Conservation (phyloP, 1,284 basidiomycete genomes). For the Tilletiaria anomala region DNA sequence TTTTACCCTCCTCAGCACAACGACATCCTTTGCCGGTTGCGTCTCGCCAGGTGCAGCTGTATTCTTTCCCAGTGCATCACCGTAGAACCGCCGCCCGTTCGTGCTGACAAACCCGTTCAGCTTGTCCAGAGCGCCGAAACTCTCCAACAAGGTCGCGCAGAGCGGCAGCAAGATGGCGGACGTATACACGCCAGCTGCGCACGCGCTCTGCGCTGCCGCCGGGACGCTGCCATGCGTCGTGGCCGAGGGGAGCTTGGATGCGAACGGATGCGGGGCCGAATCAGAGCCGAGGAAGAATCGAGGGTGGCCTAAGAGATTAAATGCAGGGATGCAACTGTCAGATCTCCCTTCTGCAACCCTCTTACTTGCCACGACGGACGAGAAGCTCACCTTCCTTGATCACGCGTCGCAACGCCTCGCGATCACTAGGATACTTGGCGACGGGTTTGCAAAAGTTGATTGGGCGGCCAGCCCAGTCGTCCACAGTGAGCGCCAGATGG, state of each 20-base stretch:
- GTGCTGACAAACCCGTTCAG: constrained; percentile 26
- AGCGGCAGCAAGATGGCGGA: constrained; percentile 33
- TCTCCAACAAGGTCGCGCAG: constrained; percentile 36
- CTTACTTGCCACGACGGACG: background rate
- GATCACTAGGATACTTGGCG: constrained; percentile 86
- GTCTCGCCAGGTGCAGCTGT: constrained; percentile 5
- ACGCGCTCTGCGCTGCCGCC: constrained; percentile 18
- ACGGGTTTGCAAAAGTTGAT: constrained; percentile 98
- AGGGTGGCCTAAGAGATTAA: constrained; percentile 54
- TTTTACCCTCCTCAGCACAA: constrained; percentile 11
- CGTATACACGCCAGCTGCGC: constrained; percentile 37
- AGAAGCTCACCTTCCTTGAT: constrained; percentile 46
- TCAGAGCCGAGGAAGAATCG: constrained; percentile 97
- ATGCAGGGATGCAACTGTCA: no score
- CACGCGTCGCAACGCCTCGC: constrained; percentile 66
- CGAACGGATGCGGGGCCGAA: constrained; percentile 77
- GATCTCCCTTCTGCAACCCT: no score
- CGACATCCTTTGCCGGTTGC: constrained; percentile 6
- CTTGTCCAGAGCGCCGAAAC: constrained; percentile 33
- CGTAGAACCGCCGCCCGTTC: constrained; percentile 34
- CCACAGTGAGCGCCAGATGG: constrained; percentile 83
- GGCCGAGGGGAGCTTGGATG: constrained; percentile 55
- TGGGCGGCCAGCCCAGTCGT: constrained; percentile 92
- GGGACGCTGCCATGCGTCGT: constrained; percentile 15
- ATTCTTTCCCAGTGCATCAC: constrained; percentile 9